phyloP scores from a whole-genome alignment of 768 basidiomycete species.

The Kwoniella sp. region DNA sequence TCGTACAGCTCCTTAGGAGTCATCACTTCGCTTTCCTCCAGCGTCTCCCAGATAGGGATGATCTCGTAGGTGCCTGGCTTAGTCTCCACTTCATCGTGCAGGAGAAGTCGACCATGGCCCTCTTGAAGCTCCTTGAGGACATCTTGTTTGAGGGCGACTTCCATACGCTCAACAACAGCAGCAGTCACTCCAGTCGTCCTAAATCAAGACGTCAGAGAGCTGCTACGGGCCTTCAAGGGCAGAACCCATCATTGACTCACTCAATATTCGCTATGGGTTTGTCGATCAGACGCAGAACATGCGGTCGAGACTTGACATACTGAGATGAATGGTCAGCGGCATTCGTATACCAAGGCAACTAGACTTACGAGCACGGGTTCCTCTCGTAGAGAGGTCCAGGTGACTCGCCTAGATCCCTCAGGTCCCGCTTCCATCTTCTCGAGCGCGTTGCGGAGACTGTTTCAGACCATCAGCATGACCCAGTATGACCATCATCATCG shows the following conservation, averaged over 20 bases:
- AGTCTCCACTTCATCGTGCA: conserved; percentile 96
- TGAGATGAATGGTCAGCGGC: conserved; percentile 16
- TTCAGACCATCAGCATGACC: conserved; percentile 7
- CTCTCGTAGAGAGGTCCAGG: conserved; percentile 96
- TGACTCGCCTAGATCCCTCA: conserved; percentile 72
- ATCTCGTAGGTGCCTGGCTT: conserved; percentile 85
- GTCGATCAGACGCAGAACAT: conserved; percentile 84
- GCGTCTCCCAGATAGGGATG: conserved; percentile 91
- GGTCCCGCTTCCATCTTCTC: conserved; percentile 77
- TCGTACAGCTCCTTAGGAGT: conserved; percentile 57
- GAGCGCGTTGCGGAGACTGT: conserved; percentile 75
- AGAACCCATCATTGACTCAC: conserved; percentile 64
- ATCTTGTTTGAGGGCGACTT: conserved; percentile 81
- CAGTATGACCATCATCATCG: neutral
- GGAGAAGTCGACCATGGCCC: conserved; percentile 72
- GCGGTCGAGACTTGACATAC: conserved; percentile 63
- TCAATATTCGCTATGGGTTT: conserved; percentile 92
- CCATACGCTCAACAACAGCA: conserved; percentile 86
- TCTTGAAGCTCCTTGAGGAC: conserved; percentile 76
- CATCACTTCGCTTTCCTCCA: conserved; percentile 59
- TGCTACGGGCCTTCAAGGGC: neutral
- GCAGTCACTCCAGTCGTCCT: conserved; percentile 95
- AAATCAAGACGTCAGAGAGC: neutral
- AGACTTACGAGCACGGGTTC: conserved; percentile 74
- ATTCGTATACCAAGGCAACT: neutral